Evolutionary conservation across 225 moss, liverwort and hornwort species (phyloP), one percentile per base, ranked within the genome.

Genomic region (Marchantia polymorpha): DNA sequence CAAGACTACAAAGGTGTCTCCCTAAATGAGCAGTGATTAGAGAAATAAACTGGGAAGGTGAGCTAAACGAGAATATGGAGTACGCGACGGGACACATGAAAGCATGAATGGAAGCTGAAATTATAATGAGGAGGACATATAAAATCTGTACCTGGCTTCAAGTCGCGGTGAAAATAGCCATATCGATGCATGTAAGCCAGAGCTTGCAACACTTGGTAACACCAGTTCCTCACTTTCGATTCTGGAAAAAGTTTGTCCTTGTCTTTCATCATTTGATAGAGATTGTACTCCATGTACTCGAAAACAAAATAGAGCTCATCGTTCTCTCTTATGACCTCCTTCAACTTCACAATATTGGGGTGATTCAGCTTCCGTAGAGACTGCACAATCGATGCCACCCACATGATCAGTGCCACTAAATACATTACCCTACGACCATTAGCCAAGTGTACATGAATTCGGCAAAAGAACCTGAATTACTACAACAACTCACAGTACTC

Each of bases 151-250:
- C 96, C 96, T 86, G 93, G 95, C 85, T 96, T 96, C 79, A 96
- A 75, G 79, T 96, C 95, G 64, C 95, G 85, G 83, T 96, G 95
- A 77, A 96, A 91, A 76, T 96, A 96, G 6, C 95, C 95, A 85
- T 85, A 83, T 76, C 85, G 89, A 80, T 96, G 95, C 95, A 96
- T 96, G 79, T 92, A 93, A 49, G 93, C 90, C 59, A 96, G 77
- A 29, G 93, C 95, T 64, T 92, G 88, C 78, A 96, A 75, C 79
- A 96, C 88, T 82, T 96, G 92, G 76, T 87, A 89, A 61, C 91
- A 90, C 95, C 88, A 93, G 73, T 86, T 92, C 69, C 92, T 90
- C 79, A 92, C 88, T 86, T 90, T 89, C 0, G 86, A 87, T 84
- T 96, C 93, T 48, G 91, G 86, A 68, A 96, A 93, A 74, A 91